A percentile compares a stretch with the other conserved stretches of the same genome.
phyloP scores from a whole-genome alignment of 805 yeast genomes.

The Kuraishia molischiana region DNA sequence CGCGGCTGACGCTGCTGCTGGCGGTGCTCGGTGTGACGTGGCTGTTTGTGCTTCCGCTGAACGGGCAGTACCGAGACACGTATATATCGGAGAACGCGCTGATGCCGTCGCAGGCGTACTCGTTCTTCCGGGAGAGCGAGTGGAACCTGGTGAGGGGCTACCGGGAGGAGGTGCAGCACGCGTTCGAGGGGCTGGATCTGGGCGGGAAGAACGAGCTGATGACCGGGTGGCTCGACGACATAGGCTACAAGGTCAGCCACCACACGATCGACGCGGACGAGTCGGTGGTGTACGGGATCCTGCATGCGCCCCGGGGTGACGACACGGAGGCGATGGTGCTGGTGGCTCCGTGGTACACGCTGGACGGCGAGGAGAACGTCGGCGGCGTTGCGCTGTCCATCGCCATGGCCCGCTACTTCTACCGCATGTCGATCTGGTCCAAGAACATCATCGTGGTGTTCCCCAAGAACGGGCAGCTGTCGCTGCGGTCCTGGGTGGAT shows the following conservation, averaged over 20 bases:
- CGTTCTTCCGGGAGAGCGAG: constrained; percentile 87
- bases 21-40: constrained; percentile 40
- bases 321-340: constrained; percentile 92
- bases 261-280: constrained; percentile 19
- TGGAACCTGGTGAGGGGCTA: constrained; percentile 90
- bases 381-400: constrained; percentile 74
- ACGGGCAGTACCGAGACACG: constrained; percentile 75
- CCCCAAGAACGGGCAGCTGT: constrained; percentile 58
- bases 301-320: constrained; percentile 92
- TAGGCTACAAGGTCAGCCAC: constrained; percentile 59
- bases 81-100: constrained; percentile 94
- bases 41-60: constrained; percentile 61
- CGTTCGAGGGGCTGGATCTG: constrained; percentile 14
- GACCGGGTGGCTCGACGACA: constrained; percentile 50
- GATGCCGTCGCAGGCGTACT: constrained; percentile 92
- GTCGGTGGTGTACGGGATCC: constrained; percentile 53
- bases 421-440: constrained; percentile 89
- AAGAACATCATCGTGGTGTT: constrained; percentile 84
- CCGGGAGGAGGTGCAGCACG: constrained; percentile 45
- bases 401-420: constrained; percentile 70
- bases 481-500: constrained; percentile 83
- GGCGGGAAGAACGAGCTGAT: constrained; percentile 34
- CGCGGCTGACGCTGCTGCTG: constrained; percentile 30
- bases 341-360: constrained; percentile 78
- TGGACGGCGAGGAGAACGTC: constrained; percentile 53